Base-by-base conservation (phyloP, 1,139 yeast species). In the Arxiozyma slooffiae region DNA sequence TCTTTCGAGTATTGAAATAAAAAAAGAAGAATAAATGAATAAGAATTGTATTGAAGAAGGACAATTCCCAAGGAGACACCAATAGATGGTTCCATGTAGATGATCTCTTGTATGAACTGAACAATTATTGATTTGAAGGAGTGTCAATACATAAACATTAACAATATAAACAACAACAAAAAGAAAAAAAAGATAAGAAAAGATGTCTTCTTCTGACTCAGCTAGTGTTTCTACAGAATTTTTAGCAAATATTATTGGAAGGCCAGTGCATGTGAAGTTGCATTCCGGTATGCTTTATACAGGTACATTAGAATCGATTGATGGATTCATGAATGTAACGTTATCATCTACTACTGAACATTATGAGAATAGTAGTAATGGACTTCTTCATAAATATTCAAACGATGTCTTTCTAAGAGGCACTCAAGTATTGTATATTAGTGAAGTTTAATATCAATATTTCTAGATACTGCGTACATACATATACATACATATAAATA, bases 371-470 rank as follows among this genome's bases (percentile, higher is more conserved):
- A 71, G 72, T 46, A 78, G 79, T 26, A 77, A 78, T 49, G 82
- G 81, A 17, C 71, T 72, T 48, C 72, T 76, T 48, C 80, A 81
- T 52, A 78, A 76, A 50, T 75, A 74, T 44, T 86, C 83, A 62
- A 90, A 88, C 40, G 97, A 92, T 67, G 94, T 90, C 20, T 94
- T 92, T 67, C 80, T 92, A 56, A 82, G 98, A 70, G 98, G 98
- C 41, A 87, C 92, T 67, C 87, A 88, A 69, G 95, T 95, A 75
- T 74, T 71, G 81, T 82, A 66, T 53, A 70, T 70, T 45, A 62
- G 69, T 50, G 69, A 66, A 48, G 57, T 57, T 36, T 62, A 55
- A 51, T 30, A 36, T 30, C 8, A n/a, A n/a, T n/a, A n/a, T n/a
- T n/a, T n/a, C n/a, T n/a, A n/a, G n/a, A n/a, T n/a, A n/a, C n/a